phyloP scores from a whole-genome alignment of 768 basidiomycete genomes.

The Auricularia sp. region DNA sequence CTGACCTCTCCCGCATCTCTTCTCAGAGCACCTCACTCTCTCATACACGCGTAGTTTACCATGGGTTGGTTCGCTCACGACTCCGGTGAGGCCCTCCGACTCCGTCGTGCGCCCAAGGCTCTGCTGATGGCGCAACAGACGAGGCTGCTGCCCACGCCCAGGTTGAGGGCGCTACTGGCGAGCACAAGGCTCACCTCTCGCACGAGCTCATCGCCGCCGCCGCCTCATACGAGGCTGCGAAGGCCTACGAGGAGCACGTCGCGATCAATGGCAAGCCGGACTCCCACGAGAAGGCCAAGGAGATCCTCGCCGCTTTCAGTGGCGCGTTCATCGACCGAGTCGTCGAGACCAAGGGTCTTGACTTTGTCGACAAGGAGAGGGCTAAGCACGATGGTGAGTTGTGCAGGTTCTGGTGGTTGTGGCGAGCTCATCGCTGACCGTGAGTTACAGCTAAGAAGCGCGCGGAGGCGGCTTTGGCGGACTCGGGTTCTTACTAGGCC shows the following conservation, averaged over 20 bases:
- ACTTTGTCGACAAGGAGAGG: constrained; percentile 35
- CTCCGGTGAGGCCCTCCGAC: not conserved
- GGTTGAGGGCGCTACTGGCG: not conserved
- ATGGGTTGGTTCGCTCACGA: not conserved
- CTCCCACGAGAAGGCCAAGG: constrained; percentile 45
- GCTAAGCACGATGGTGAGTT: constrained; percentile 27
- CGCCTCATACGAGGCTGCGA: constrained; percentile 57
- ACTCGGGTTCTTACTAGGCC: not conserved
- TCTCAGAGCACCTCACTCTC: not conserved
- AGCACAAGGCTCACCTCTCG: constrained; percentile 47
- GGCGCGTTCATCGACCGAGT: constrained; percentile 45
- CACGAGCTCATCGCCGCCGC: constrained; percentile 64
- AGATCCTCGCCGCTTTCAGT: constrained; percentile 35
- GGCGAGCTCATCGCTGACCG: no score
- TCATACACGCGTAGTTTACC: not conserved
- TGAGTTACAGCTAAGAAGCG: not conserved
- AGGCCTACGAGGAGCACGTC: constrained; percentile 50
- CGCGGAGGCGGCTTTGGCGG: not conserved
- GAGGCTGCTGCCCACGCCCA: not conserved
- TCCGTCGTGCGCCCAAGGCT: not conserved
- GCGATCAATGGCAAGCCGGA: constrained; percentile 38
- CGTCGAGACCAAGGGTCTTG: constrained; percentile 51
- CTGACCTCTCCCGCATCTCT: not conserved
- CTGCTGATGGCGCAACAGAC: not conserved
- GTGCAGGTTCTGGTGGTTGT: no score